These are phyloP conservation scores for Neonectria punicea DNA, from an alignment of 2,329 filamentous ascomycete genomes.

Conservation along the genomic window DNA sequence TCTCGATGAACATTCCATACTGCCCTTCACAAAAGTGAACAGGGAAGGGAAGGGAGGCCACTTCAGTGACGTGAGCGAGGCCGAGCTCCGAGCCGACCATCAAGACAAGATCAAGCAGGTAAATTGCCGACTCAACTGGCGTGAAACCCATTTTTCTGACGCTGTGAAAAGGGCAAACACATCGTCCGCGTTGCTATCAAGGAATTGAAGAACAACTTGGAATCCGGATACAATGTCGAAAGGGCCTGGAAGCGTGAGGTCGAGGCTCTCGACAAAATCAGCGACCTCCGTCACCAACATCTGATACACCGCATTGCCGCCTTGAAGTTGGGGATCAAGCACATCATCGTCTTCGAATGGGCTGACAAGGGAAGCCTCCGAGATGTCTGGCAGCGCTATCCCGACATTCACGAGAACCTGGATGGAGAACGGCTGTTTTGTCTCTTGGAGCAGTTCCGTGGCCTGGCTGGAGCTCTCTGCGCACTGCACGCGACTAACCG, in stretches of 20 bases:
- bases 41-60: constrained; percentile 13
- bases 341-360: constrained; percentile 32
- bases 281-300: constrained; percentile 14
- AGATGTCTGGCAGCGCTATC: constrained; percentile 18
- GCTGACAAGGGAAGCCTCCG: constrained; percentile 27
- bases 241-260: constrained; percentile 7
- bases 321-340: constrained; percentile 5
- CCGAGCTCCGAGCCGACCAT: constrained; percentile 19
- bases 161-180: neutral
- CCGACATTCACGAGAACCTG: neutral
- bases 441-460: constrained; percentile 25
- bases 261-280: constrained; percentile 23
- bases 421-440: constrained; percentile 6
- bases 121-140: neutral
- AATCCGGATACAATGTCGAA: constrained; percentile 10
- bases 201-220: constrained; percentile 18
- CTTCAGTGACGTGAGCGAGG: constrained; percentile 26
- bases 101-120: neutral
- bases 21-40: constrained; percentile 12
- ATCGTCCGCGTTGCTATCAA: constrained; percentile 20
- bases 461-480: constrained; percentile 23
- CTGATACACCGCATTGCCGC: constrained; percentile 22
- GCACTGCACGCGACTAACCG: constrained; percentile 13
- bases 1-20: neutral
- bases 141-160: neutral